Conservation (phyloP, 345 rosid genomes). For the Brassica incana region DNA sequence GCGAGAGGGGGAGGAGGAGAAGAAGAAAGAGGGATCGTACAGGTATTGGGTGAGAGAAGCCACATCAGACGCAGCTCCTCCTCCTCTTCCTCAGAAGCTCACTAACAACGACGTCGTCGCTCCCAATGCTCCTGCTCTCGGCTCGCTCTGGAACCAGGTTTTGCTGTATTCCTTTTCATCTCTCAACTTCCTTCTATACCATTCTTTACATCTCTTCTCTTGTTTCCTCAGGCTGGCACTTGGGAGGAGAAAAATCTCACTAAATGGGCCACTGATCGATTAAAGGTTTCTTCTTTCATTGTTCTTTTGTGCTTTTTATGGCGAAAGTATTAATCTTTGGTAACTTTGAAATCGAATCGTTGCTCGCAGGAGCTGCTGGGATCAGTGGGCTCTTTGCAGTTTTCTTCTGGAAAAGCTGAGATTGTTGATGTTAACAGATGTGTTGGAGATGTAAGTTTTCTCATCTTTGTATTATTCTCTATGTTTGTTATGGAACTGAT, state of each 20-base stretch:
- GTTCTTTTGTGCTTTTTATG: not conserved
- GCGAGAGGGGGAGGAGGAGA: conserved; percentile 42
- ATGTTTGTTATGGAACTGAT: not conserved
- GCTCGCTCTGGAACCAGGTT: conserved; percentile 88
- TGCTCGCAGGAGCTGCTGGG: conserved; percentile 63
- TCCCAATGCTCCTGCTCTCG: conserved; percentile 49
- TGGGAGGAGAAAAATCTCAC: conserved; percentile 95
- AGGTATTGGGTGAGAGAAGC: conserved; percentile 89
- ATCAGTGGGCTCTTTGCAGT: conserved; percentile 64
- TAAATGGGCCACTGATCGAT: conserved; percentile 78
- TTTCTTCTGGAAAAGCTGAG: conserved; percentile 71
- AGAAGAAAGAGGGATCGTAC: conserved; percentile 49
- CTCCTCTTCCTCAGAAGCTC: conserved; percentile 69
- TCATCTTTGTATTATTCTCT: not conserved
- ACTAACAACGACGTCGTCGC: conserved; percentile 41
- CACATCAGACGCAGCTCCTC: conserved; percentile 72
- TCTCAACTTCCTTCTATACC: not conserved
- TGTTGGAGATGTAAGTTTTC: conserved; percentile 73
- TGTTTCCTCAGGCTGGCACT: conserved; percentile 71
- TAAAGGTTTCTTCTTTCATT: conserved; percentile 52
- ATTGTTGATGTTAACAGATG: conserved; percentile 70
- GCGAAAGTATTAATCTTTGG: not conserved
- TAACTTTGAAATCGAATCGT: not conserved
- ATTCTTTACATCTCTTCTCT: not conserved
- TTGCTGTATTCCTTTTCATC: not conserved